Conservation (phyloP, 2,329 filamentous ascomycete genomes). For the Teratosphaeria zuluensis region DNA sequence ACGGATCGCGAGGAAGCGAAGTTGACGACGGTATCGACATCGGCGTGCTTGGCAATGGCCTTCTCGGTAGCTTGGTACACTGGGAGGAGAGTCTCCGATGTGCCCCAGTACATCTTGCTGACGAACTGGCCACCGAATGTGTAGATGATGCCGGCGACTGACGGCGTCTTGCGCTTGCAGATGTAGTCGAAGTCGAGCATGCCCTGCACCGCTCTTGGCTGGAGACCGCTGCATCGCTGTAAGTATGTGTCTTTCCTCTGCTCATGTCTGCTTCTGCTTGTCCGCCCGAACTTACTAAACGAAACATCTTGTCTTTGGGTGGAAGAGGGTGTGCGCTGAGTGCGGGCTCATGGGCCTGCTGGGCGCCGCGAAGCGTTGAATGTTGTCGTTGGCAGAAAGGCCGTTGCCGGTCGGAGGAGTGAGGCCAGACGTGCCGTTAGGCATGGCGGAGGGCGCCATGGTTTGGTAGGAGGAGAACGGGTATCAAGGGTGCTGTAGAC, state of each 20-base stretch:
- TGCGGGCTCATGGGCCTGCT: constrained; percentile 86
- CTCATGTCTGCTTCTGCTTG: neutral
- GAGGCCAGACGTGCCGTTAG: constrained; percentile 19
- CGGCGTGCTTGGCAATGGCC: constrained; percentile 90
- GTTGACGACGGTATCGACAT: constrained; percentile 98
- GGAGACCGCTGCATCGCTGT: constrained; percentile 59
- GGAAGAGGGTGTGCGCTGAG: constrained; percentile 85
- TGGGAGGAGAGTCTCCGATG: constrained; percentile 94
- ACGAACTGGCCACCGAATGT: constrained; percentile 99
- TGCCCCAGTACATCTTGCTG: constrained; percentile 99
- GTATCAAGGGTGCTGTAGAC: neutral
- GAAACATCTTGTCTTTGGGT: constrained; percentile 99
- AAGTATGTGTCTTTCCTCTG: constrained; percentile 12
- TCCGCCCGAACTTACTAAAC: constrained; percentile 60
- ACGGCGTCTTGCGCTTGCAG: constrained; percentile 95
- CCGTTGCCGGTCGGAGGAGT: constrained; percentile 20
- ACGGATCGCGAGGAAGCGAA: constrained; percentile 98
- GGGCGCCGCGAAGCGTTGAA: constrained; percentile 87
- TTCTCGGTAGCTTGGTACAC: constrained; percentile 93
- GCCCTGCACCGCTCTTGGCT: constrained; percentile 62
- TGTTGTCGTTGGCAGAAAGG: constrained; percentile 82
- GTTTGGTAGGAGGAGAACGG: constrained; percentile 12
- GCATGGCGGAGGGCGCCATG: constrained; percentile 30
- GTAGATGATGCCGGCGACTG: constrained; percentile 98
- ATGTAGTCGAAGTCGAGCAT: constrained; percentile 99